Base-by-base conservation (phyloP, 2,329 filamentous ascomycete genomes). In the Ophiocordyceps camponoti-floridani region DNA sequence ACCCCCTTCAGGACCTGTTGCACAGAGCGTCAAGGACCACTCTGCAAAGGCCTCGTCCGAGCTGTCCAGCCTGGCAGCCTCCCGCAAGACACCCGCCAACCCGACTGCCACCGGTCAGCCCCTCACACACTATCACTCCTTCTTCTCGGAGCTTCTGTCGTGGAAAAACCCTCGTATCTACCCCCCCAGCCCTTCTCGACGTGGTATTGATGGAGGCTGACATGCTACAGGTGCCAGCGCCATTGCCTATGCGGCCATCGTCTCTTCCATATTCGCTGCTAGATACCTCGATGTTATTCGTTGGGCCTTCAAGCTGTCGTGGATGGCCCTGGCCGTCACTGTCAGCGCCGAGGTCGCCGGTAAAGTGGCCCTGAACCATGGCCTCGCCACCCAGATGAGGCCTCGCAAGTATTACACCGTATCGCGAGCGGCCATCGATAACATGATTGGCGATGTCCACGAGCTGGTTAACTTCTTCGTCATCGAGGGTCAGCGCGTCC, bases 401-500 rank as follows among this genome's bases (percentile, higher is more conserved):
- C 79, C 79, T 45, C 73, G 70, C 58, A 71, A 72, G 58, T 83
- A 83, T 64, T 80, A 78, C 61, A 80, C 76, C 5, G 61, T 83
- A 40, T 71, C 78, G 10, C 70, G 72, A 51, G 72, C 79, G 52
- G 76, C 74, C 7, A 61, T 82, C 37, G 74, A 82, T 53, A 59
- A 62, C 46, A 52, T 78, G 50, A 72, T 79, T 52, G 75, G 74
- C 46, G 79, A 82, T 51, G 64, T 77, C 38, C 73, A 81, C 55
- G 78, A 82, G 62, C 69, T 83, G 47, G 60, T 79, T 63, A 83
- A 83, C 69, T 83, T 83, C 61, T 77, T 82, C 53, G 68, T 81
- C 48, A 80, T 83, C 46, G 79, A 83, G 65, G 66, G 70, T 43
- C 79, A 83, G 66, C 72, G 78, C 49, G 73, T 83, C 51, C 56